Evolutionary conservation across 768 basidiomycete genomes (phyloP).

Genomic region (Pulveroboletus sp.): DNA sequence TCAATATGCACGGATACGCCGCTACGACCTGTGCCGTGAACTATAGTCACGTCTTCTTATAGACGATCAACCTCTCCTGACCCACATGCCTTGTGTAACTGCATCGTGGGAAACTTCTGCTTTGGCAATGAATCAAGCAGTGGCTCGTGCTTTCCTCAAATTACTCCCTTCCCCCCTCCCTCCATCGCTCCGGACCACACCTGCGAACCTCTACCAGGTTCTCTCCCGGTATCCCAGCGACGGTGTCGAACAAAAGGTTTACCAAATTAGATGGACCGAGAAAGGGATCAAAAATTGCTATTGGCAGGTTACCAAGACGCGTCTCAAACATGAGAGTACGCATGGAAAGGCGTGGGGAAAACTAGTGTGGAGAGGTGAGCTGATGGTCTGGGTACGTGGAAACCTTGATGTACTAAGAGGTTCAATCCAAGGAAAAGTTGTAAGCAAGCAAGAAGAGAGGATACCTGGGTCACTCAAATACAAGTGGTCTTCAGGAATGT

Average conservation of each 20-base stretch:
- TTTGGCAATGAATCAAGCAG: constrained; percentile 27
- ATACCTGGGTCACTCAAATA: constrained; percentile 77
- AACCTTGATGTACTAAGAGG: constrained; percentile 10
- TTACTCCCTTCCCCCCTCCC: constrained; percentile 58
- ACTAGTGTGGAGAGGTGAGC: constrained; percentile 78
- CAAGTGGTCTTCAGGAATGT: constrained; percentile 57
- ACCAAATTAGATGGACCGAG: constrained; percentile 69
- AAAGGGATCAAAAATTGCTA: constrained; percentile 67
- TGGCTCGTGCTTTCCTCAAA: constrained; percentile 41
- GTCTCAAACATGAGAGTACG: constrained; percentile 66
- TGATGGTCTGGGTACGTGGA: constrained; percentile 20
- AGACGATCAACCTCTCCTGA: constrained; percentile 49
- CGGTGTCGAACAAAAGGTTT: constrained; percentile 62
- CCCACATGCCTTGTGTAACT: constrained; percentile 46
- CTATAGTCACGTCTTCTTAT: constrained; percentile 1
- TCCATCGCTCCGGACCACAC: constrained; percentile 51
- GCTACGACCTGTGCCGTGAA: too few relatives aligned
- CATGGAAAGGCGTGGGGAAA: constrained; percentile 85
- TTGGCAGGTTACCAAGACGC: constrained; percentile 71
- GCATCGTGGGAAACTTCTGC: constrained; percentile 20
- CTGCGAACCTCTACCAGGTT: constrained; percentile 68
- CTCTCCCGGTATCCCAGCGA: constrained; percentile 65
- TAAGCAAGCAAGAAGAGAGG: constrained; percentile 56
- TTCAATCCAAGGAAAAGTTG: constrained; percentile 45
- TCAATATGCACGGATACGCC: too few relatives aligned